Base-by-base conservation (phyloP, 139 green algal genomes). In the Edaphochlamys debaryana region DNA sequence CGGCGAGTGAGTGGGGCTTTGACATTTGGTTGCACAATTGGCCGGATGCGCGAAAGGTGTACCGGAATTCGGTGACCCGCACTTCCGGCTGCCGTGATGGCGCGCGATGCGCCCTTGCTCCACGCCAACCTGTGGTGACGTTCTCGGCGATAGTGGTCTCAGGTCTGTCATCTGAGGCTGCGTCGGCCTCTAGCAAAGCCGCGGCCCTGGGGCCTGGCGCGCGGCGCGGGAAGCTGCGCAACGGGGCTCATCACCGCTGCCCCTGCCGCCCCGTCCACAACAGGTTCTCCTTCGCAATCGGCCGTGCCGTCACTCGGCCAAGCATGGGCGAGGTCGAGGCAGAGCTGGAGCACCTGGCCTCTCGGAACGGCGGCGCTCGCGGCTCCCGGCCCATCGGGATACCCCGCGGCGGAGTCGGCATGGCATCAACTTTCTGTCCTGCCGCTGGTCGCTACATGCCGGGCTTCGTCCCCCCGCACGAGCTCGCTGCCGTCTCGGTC, bases 331-430 rank as follows among this genome's bases (percentile, higher is more conserved):
- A 84, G 29, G 34, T 84, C 1, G 40, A 84, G 2, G 77, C 67
- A 0, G 54, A 85, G 9, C 52, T 85, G 32, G 67, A 81, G 41
- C 41, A 79, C n/a, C 15, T 79, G 4, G 66, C 68, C 0, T 54
- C 27, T 20, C 36, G 17, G 25, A 63, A n/a, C 37, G 60, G 60
- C 1, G n/a, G n/a, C n/a, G n/a, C n/a, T n/a, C 62, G 76, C 4
- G 76, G 62, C 22, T 82, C 76, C 4, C 38, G 76, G 13, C 76
- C 76, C 6, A 82, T 82, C 30, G 76, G 62, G 29, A 82, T 82
- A 37, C 76, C 76, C 3, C 63, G 76, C 2, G 37, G 38, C n/a
- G 40, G 40, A 1, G 27, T 1, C n/a, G 52, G 67, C 11, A 64
- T 45, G 56, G 34, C 74, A 30, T 63, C 74, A 2, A 82, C 76